Base-by-base conservation (phyloP, 306 rosid species). In the Cercis canadensis region DNA sequence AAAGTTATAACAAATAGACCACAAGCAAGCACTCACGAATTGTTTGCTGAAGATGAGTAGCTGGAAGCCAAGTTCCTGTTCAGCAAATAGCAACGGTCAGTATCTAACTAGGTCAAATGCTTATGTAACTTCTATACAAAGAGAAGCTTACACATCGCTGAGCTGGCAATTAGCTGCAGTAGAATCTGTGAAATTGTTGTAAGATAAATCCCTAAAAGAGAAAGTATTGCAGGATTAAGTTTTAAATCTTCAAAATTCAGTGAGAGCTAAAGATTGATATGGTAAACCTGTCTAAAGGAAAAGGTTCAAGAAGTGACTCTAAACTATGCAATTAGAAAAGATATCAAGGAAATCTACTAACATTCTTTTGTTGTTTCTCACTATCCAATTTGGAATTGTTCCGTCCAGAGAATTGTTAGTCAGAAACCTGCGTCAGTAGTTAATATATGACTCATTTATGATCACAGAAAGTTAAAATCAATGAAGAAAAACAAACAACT, bases 191-290 rank as follows among this genome's bases (percentile, higher is more conserved):
- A 93, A 90, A 57, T 90, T 88, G 85, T 93, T 93, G 82, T 80
- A 81, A 70, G 98, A 88, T 80, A 93, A 78, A 80, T 93, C 97
- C n/a, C 98, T 93, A 87, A 47, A 85, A 71, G 62, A 71, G 19
- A 71, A 55, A 41, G 56, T 54, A 24, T 24, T 24, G 29, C 29
- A 1, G 29, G 29, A 24, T 24, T 24, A 24, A 24, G 29, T 24
- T 24, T 1, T 1, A 24, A 24, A 78, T 24, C 21, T 37, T 75
- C 72, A 51, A 67, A 2, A 51, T 49, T 31, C 57, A 11, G 3
- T 43, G 29, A 66, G 37, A 72, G 63, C 60, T 47, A n/a, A 37
- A 40, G 55, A 24, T 12, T n/a, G 57, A 24, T 13, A 24, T 4
- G 54, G 12, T 8, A 60, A 18, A 34, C 41, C 37, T 50, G 29